A percentile compares a stretch with the other conserved stretches of the same genome.
Conservation (phyloP, 2,329 filamentous ascomycete species). For the Fusarium phyllophilum region DNA sequence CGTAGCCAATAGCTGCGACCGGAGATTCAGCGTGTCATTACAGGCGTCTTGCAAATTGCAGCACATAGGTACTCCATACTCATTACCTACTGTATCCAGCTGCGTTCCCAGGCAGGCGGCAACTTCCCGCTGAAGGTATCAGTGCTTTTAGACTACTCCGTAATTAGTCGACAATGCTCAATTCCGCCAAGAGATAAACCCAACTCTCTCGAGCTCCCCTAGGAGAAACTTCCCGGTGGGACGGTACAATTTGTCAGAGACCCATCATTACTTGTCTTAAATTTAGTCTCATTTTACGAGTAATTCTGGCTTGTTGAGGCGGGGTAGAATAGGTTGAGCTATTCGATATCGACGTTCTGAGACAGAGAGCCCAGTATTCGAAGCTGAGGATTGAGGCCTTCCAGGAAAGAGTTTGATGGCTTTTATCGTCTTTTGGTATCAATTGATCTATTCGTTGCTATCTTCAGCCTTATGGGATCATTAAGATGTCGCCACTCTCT, state of each 20-base stretch:
- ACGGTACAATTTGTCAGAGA: slow-evolving; percentile 14
- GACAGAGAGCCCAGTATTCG: background rate
- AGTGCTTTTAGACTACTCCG: background rate
- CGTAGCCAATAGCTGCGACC: background rate
- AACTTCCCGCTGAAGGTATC: slow-evolving; percentile 7
- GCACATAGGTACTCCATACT: background rate
- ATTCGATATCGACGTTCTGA: background rate
- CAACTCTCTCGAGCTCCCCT: background rate
- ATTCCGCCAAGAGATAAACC: slow-evolving; percentile 11
- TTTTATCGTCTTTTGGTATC: background rate
- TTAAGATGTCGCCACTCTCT: slow-evolving; percentile 2
- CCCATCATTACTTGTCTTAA: background rate
- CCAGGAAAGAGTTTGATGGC: background rate
- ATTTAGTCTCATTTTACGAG: slow-evolving; percentile 3
- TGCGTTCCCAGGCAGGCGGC: background rate
- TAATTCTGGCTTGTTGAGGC: slow-evolving; percentile 6
- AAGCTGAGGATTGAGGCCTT: background rate
- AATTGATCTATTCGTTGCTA: background rate
- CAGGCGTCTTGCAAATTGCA: slow-evolving; percentile 4
- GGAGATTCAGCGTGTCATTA: background rate
- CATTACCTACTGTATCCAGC: background rate
- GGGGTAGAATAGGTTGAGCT: slow-evolving; percentile 6
- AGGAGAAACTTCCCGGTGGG: slow-evolving; percentile 9
- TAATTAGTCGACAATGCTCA: background rate
- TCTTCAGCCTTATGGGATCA: slow-evolving; percentile 23